phyloP scores from a whole-genome alignment of 345 rosid genomes.

The Ricinus communis region DNA sequence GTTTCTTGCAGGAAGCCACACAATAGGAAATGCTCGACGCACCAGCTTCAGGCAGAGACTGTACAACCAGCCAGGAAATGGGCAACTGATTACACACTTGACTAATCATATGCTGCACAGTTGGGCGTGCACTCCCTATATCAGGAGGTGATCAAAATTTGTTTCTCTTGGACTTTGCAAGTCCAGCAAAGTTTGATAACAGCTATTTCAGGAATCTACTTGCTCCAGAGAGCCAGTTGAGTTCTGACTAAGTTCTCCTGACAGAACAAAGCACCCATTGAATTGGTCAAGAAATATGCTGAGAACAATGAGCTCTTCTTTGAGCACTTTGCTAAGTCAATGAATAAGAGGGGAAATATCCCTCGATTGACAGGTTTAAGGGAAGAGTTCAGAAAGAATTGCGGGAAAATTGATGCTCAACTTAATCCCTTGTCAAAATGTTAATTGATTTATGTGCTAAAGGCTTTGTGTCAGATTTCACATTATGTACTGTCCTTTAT shows the following conservation, averaged over 20 bases:
- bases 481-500: not conserved
- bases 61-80: slow-evolving; percentile 66
- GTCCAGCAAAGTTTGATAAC: slow-evolving; percentile 65
- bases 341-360: slow-evolving; percentile 84
- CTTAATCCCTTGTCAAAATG: not conserved
- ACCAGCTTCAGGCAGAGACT: slow-evolving; percentile 89
- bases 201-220: slow-evolving; percentile 76
- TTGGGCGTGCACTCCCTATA: slow-evolving; percentile 20
- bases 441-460: not conserved
- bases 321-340: slow-evolving; percentile 77
- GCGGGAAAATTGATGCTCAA: slow-evolving; percentile 68
- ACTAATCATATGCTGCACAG: slow-evolving; percentile 25
- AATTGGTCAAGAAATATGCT: slow-evolving; percentile 71
- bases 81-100: slow-evolving; percentile 49
- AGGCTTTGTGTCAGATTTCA: not conserved
- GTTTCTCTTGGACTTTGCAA: slow-evolving; percentile 35
- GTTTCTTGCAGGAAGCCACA: slow-evolving; percentile 54
- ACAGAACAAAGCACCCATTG: slow-evolving; percentile 56
- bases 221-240: slow-evolving; percentile 67
- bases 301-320: slow-evolving; percentile 59
- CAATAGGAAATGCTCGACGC: slow-evolving; percentile 80
- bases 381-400: slow-evolving; percentile 75
- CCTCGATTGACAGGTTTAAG: slow-evolving; percentile 73
- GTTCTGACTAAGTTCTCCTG: slow-evolving; percentile 70
- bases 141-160: slow-evolving; percentile 35